Conservation (phyloP, 2,329 filamentous ascomycete species). For the Teratosphaeria pseudoeucalypti region DNA sequence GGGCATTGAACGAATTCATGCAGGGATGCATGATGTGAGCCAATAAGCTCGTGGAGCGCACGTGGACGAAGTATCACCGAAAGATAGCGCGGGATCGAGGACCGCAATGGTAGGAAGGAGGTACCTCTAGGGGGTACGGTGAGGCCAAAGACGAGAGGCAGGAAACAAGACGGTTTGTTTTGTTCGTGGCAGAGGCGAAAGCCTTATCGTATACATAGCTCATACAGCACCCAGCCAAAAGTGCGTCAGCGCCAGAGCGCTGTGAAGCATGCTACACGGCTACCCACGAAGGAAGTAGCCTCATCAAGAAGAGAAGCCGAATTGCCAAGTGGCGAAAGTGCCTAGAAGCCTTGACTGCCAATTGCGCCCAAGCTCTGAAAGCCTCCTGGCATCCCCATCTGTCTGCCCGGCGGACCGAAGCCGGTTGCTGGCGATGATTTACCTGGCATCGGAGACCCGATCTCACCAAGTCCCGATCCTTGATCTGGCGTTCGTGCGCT, state of each 20-base stretch:
- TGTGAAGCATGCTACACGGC: background rate
- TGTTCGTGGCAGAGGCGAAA: background rate
- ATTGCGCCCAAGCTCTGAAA: slow-evolving; percentile 19
- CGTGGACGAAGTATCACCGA: background rate
- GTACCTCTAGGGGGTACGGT: background rate
- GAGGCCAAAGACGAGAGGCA: background rate
- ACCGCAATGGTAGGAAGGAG: background rate
- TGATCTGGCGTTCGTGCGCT: slow-evolving; percentile 20
- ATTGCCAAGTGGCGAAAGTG: background rate
- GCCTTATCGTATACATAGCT: background rate
- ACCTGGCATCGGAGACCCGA: slow-evolving; percentile 36
- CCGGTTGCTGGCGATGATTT: slow-evolving; percentile 29
- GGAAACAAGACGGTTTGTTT: background rate
- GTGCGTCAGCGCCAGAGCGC: background rate
- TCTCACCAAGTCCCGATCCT: slow-evolving; percentile 31
- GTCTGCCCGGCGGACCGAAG: slow-evolving; percentile 21
- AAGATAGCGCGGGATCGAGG: background rate
- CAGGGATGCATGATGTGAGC: background rate
- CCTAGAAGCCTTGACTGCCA: slow-evolving; percentile 5
- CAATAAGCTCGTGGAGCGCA: background rate
- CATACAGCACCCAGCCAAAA: background rate
- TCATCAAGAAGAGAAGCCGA: background rate
- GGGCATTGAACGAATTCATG: background rate
- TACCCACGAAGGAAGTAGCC: background rate
- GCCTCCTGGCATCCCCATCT: slow-evolving; percentile 8